These are phyloP conservation scores for Podospora conica DNA, from an alignment of 495 filamentous ascomycete genomes.

Conservation along the genomic window DNA sequence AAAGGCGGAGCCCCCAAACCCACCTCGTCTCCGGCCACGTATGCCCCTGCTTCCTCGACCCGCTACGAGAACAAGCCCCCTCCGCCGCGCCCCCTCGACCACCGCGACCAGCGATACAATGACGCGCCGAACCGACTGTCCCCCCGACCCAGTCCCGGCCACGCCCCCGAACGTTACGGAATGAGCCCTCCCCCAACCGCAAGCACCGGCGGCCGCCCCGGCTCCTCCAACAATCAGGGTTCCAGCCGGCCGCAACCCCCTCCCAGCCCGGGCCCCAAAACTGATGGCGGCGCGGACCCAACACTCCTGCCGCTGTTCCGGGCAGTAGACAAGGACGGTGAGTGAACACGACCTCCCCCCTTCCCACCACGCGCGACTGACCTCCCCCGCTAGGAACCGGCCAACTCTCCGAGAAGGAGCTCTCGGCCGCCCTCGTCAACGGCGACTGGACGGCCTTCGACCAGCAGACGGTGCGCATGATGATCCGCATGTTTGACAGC, in stretches of 20 bases:
- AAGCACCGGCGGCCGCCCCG: conserved; percentile 32
- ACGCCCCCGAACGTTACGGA: conserved; percentile 15
- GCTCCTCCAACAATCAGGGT: conserved; percentile 40
- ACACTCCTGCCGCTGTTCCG: conserved; percentile 80
- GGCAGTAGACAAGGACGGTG: conserved; percentile 80
- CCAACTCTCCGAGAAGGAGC: conserved; percentile 78
- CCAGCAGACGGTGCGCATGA: conserved; percentile 93
- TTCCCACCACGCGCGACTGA: background rate
- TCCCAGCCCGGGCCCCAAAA: conserved; percentile 54
- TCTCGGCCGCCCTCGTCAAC: conserved; percentile 88
- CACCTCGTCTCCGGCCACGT: conserved; percentile 10
- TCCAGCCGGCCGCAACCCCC: conserved; percentile 56
- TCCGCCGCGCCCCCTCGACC: conserved; percentile 29
- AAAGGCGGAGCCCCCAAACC: conserved; percentile 27
- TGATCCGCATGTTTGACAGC: conserved; percentile 98
- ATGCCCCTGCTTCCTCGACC: conserved; percentile 18
- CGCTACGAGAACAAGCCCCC: conserved; percentile 38
- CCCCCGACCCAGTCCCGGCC: conserved; percentile 4
- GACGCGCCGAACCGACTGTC: conserved; percentile 5
- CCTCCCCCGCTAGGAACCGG: conserved; percentile 55
- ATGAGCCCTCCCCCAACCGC: conserved; percentile 32
- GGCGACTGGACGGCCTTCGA: conserved; percentile 94
- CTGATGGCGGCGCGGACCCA: conserved; percentile 60
- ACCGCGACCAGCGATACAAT: conserved; percentile 10
- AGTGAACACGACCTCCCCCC: conserved; percentile 12